Evolutionary conservation across 768 basidiomycete genomes (phyloP).

Genomic region (Russula virescens): DNA sequence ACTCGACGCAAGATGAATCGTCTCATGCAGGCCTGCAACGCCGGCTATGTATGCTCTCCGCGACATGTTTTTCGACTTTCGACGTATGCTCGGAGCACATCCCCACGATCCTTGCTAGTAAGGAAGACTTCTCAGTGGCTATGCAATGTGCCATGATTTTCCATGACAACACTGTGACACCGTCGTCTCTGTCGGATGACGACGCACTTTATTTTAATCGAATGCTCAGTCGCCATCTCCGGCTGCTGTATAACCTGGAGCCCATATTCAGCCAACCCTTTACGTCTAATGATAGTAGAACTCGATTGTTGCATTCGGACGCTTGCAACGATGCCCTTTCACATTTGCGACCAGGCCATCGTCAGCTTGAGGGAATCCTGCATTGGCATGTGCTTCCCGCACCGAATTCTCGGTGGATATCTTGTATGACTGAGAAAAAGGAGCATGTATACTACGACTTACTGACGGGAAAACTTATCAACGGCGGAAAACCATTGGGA

Average conservation of each 20-base stretch:
- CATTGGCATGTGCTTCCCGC: background rate
- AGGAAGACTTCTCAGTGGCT: background rate
- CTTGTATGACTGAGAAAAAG: background rate
- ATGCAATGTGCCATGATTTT: slow-evolving; percentile 4
- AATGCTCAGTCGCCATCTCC: background rate
- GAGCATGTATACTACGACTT: slow-evolving; percentile 5
- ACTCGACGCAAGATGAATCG: background rate
- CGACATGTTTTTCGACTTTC: slow-evolving; percentile 1
- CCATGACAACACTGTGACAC: background rate
- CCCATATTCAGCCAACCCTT: background rate
- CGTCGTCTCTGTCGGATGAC: background rate
- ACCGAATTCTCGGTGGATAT: background rate
- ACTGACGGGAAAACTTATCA: background rate
- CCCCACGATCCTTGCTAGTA: background rate
- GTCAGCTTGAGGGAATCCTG: background rate
- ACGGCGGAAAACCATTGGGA: slow-evolving; percentile 2
- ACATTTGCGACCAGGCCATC: background rate
- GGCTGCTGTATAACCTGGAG: background rate
- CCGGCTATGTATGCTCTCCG: background rate
- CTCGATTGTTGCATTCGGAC: background rate
- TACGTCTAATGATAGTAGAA: background rate
- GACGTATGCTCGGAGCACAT: background rate
- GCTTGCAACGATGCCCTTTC: background rate
- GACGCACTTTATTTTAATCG: background rate
- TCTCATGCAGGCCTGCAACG: too few species aligned